Evolutionary conservation across 768 basidiomycete genomes (phyloP), one percentile per base, ranked within the genome.

Genomic region (Lactifluus hygrophoroides): DNA sequence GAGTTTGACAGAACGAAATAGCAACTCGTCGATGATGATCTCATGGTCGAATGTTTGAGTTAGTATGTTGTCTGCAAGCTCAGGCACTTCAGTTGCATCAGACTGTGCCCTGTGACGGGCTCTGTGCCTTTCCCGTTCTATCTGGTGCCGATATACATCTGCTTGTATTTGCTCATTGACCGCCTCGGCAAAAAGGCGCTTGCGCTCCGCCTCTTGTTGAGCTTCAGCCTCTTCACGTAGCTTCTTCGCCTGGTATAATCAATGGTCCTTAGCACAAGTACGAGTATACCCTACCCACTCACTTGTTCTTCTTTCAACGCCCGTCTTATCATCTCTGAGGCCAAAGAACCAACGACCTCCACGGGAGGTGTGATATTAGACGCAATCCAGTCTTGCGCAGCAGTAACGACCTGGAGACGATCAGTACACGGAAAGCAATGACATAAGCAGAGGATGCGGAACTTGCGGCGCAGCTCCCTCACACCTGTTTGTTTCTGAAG

Each of bases 251-350:
- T 61, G 23, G 25, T 7, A n/a, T 21, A 68, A 13, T 47, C 13
- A 34, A n/a, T 2, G 8, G 21, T 27, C 25, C 10, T 43, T 38
- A 35, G 56, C 23, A 16, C 17, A 42, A 23, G 14, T 23, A 27
- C 35, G 16, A 34, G 13, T 19, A 54, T n/a, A 51, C 57, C 27
- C 49, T 54, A 19, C 30, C 49, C 35, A 68, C 78, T 52, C 51
- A 85, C 88, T 64, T 74, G 75, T 65, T 89, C 84, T 69, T 85
- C 83, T 50, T 88, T 84, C 61, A 75, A 71, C 0, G 88, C 88
- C 30, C 90, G 80, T 61, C 77, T 80, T 46, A 75, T 84, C 90
- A 92, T 91, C 68, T 91, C 80, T 5, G 80, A 75, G 11, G 90
- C 90, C 4, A 93, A 76, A 0, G 90, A 92, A 16, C 84, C 86